Base-by-base conservation (phyloP, 495 filamentous ascomycete species). In the Bacidia rubella region DNA sequence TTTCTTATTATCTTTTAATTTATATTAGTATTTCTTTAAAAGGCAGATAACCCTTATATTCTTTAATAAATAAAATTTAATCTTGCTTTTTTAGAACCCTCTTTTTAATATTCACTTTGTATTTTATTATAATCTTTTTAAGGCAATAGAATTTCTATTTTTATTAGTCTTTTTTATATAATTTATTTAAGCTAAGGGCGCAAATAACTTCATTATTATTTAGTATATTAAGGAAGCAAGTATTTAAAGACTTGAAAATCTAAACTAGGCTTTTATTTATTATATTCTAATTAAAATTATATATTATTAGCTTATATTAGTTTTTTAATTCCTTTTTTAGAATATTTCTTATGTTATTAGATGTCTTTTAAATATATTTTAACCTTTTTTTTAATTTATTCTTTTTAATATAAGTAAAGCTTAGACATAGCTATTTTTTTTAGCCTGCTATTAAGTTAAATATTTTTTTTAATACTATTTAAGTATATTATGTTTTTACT, bases 61-160 rank as follows among this genome's bases (percentile, higher is more conserved):
- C 4, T 39, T 48, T 24, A 47, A 58, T 41, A 58, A 32, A 9
- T 42, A 59, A 17, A 49, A 45, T 40, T 57, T 47, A 49, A 25
- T 53, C 49, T 59, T 23, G n/a, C 58, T 23, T 43, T 23, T 26
- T 40, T 35, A 35, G 15, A 35, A 35, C 7, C 29, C 15, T 35
- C 15, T 35, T 35, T 7, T 35, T 35, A 7, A 7, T 7, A 35
- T 35, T 35, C 15, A 35, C 15, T 35, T 35, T 35, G 51, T 40
- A 54, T 46, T 10, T 52, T 58, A 12, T 11, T 57, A 43, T 43
- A 27, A 10, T 32, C 44, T 49, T 47, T 46, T 45, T 58, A 46
- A 47, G 53, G 53, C 3, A 53, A 26, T 23, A 60, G 22, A 15
- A 57, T 57, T 42, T 39, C 26, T 32, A 42, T 15, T 26, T 25